Base-by-base conservation (phyloP, 2,329 filamentous ascomycete genomes). In the Colletotrichum siamense region DNA sequence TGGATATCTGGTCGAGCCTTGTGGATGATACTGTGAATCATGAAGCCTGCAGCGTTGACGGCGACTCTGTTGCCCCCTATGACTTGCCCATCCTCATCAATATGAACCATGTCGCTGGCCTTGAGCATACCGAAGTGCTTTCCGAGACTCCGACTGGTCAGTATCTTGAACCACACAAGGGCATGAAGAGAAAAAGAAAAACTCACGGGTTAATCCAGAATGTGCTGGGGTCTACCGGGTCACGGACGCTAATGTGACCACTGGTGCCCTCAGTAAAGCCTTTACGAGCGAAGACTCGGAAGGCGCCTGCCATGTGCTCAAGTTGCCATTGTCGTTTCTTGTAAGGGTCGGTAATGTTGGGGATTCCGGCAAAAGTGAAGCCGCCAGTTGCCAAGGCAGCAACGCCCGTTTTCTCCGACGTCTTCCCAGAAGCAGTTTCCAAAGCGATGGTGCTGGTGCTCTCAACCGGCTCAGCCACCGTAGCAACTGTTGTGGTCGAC, bases 191-290 rank as follows among this genome's bases (percentile, higher is more conserved):
- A 22, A 0, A 28, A 10, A 59, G 24, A 22, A 0, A 28, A 10
- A 3, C 55, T 24, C 16, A 59, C 55, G 55, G 55, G 24, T 59
- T 59, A 4, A 57, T 94, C 92, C 92, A 94, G 82, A 94, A 93
- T 0, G 87, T 88, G 75, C 90, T 83, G 0, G 86, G 85, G 77
- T 90, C 84, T 78, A 93, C 90, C 0, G 92, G 91, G 79, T 94
- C 92, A 9, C 92, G 87, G 1, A 94, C 90, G 7, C 85, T 88
- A 71, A 94, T 94, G 80, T 94, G 92, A 1, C 92, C 92, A 16
- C 87, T 86, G 82, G 92, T 92, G 55, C 92, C 92, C 81, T 94
- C 92, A 0, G 89, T 90, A 82, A 90, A 90, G 2, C 88, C 87
- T 59, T 85, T 80, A n/a, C 86, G 85, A 1, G 85, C 85, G 81